Evolutionary conservation across 163 green algal species (phyloP), one percentile per base, ranked within the genome.

Genomic region (Chlamydomonas reinhardtii): DNA sequence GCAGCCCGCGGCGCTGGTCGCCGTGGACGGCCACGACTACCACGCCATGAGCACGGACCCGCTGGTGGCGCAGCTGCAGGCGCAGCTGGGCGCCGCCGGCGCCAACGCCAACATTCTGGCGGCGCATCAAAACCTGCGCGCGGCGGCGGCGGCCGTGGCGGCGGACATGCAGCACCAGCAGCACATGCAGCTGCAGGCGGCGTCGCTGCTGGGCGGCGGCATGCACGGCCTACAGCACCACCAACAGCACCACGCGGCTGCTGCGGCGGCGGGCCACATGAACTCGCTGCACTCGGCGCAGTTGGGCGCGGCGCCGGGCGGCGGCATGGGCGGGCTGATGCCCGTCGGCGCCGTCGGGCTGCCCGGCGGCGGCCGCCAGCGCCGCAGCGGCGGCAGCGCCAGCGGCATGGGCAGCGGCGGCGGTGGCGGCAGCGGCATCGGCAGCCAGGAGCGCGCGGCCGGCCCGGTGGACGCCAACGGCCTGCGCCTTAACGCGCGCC

Each of bases 401-500:
- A 34, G 1, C 29, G 64, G 20, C 27, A 35, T 25, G 15, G 69
- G 32, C 69, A 59, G 16, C 24, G 56, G 27, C 56, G 19, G 27
- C 59, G 35, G 29, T 20, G 39, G 16, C 12, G 72, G 61, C 31
- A 27, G 8, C 16, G 31, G 32, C 56, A 32, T 72, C 61, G 25
- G 86, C 68, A 39, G 34, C 34, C 56, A 37, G 16, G 83, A 74
- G 22, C 85, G 81, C 16, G 74, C 73, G 0, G 91, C 91, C 27
- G 89, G 87, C 19, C 84, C 88, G 66, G 83, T 89, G 12, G 48
- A 56, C 9, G 48, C 48, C 48, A 56, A 56, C 48, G 48, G 48
- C 12, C 48, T 56, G 48, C 84, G 90, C 35, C 74, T 94, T 1
- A 94, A 94, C 76, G 90, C 92, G 14, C 91, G 91, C 5, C 92